Evolutionary conservation across 164 flowering plant genomes (phyloP).

Genomic region (Vitis vinifera): DNA sequence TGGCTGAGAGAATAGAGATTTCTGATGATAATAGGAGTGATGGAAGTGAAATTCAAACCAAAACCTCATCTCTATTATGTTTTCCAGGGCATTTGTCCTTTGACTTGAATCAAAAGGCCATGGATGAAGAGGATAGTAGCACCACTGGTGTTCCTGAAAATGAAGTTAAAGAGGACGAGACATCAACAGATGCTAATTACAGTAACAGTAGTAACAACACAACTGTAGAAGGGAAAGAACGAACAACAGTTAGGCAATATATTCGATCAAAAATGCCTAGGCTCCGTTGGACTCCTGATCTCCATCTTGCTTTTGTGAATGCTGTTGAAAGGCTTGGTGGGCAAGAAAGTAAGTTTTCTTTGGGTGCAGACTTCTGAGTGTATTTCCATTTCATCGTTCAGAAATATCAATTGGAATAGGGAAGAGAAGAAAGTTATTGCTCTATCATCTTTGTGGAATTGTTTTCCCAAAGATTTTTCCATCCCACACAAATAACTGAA

Average conservation of each 20-base stretch:
- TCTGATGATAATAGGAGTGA: constrained; percentile 13
- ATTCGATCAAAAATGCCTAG: constrained; percentile 43
- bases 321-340: constrained; percentile 49
- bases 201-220: constrained; percentile 6
- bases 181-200: background rate
- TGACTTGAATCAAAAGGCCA: constrained; percentile 16
- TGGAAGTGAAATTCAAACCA: constrained; percentile 4
- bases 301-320: constrained; percentile 38
- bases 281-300: constrained; percentile 47
- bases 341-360: constrained; percentile 37
- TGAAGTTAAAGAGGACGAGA: background rate
- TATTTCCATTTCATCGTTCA: no score
- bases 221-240: background rate
- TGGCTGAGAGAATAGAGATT: constrained; percentile 12
- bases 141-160: background rate
- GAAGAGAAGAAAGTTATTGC: background rate
- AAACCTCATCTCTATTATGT: background rate
- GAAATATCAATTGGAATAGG: background rate
- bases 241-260: constrained; percentile 30
- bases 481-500: background rate
- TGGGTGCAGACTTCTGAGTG: no score
- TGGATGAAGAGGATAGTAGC: constrained; percentile 3
- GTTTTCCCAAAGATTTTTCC: background rate
- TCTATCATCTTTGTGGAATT: background rate
- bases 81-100: constrained; percentile 5